phyloP scores from a whole-genome alignment of 768 basidiomycete species.

The Imleria badia region DNA sequence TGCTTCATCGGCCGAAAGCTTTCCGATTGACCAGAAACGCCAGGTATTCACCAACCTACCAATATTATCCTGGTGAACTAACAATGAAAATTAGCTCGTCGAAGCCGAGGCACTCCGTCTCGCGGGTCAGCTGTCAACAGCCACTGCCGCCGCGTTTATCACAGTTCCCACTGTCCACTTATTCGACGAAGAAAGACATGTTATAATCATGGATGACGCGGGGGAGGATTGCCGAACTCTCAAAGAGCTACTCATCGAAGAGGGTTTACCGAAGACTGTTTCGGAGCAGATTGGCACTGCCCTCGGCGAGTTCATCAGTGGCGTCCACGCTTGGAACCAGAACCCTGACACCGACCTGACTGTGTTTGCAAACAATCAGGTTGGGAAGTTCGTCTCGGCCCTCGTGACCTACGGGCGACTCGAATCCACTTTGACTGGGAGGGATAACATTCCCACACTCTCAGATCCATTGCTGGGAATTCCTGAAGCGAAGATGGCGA shows the following conservation, averaged over 20 bases:
- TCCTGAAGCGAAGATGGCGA: slow-evolving; percentile 35
- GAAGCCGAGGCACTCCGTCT: slow-evolving; percentile 52
- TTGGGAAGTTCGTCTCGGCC: slow-evolving; percentile 42
- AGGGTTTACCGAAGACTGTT: slow-evolving; percentile 27
- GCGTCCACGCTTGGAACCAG: slow-evolving; percentile 50
- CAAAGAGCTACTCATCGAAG: slow-evolving; percentile 41
- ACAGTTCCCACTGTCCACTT: slow-evolving; percentile 49
- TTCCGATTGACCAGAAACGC: slow-evolving; percentile 44
- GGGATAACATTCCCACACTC: slow-evolving; percentile 35
- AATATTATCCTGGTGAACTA: background rate
- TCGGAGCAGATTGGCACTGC: slow-evolving; percentile 48
- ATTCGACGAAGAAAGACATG: slow-evolving; percentile 48
- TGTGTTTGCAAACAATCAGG: slow-evolving; percentile 39
- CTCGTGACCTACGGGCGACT: slow-evolving; percentile 47
- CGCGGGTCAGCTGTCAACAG: slow-evolving; percentile 35
- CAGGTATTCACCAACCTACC: slow-evolving; percentile 43
- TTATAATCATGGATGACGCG: slow-evolving; percentile 64
- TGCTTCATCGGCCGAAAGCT: slow-evolving; percentile 20
- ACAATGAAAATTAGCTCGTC: slow-evolving; percentile 37
- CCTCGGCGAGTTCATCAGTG: slow-evolving; percentile 55
- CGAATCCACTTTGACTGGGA: slow-evolving; percentile 37
- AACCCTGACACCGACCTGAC: slow-evolving; percentile 28
- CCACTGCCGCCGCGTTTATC: slow-evolving; percentile 37
- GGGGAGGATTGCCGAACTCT: slow-evolving; percentile 40
- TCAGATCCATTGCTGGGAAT: slow-evolving; percentile 42